Conservation (phyloP, 179 eudicot species). For the Beta corolliflora region DNA sequence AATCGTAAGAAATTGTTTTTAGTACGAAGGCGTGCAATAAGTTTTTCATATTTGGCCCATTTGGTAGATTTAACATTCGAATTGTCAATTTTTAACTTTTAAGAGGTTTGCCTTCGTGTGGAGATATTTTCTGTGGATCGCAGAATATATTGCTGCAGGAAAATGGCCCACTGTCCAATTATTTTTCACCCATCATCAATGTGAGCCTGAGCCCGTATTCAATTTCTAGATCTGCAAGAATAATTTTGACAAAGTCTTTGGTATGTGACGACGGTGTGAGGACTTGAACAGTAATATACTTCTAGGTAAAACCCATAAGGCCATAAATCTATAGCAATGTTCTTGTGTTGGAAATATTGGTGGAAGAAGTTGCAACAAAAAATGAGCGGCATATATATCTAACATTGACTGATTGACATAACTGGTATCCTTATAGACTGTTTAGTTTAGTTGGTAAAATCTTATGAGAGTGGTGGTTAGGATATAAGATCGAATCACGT, state of each 20-base stretch:
- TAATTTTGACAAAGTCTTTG: neutral
- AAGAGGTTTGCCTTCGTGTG: neutral
- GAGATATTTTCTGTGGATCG: neutral
- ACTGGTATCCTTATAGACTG: no score
- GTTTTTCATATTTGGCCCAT: neutral
- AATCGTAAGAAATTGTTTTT: no score
- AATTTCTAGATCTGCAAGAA: neutral
- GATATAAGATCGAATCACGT: no score
- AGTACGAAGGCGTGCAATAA: no score
- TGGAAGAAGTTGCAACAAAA: neutral
- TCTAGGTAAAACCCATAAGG: neutral
- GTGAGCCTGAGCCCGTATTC: constrained; percentile 1
- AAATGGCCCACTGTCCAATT: neutral
- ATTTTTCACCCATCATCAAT: neutral
- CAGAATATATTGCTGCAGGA: neutral
- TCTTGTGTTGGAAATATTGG: neutral
- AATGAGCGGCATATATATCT: no score
- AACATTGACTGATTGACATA: no score
- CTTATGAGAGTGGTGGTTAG: no score
- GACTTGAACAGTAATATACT: no score
- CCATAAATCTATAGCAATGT: neutral
- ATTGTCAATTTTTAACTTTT: neutral
- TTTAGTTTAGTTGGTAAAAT: no score
- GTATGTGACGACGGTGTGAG: neutral
- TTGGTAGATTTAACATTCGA: neutral